Evolutionary conservation across 257 asterid genomes (phyloP).

Genomic region (Nicotiana paniculata): DNA sequence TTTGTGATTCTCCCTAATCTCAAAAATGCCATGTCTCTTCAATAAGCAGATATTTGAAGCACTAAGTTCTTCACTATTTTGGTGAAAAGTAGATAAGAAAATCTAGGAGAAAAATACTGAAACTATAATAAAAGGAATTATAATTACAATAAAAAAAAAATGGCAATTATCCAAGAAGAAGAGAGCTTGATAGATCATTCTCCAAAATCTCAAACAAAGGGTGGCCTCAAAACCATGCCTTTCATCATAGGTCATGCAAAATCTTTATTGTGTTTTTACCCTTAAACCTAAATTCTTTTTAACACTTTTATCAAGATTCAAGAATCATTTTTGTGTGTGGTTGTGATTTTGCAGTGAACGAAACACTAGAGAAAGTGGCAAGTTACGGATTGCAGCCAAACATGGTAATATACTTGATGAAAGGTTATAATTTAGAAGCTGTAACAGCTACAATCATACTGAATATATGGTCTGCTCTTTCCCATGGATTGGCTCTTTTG

Average conservation of each 20-base stretch:
- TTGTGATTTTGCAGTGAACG: not conserved
- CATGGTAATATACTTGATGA: constrained; percentile 1
- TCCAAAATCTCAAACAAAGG: not conserved
- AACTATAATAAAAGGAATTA: too few species aligned
- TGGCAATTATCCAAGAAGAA: not conserved
- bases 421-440: not conserved
- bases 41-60: not conserved
- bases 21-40: not conserved
- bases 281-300: not conserved
- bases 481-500: constrained; percentile 8
- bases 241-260: constrained; percentile 1
- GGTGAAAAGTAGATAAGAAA: too few species aligned
- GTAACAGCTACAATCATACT: not conserved
- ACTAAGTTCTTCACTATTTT: not conserved
- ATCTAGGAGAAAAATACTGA: not conserved
- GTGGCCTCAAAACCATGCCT: constrained; percentile 6
- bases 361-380: constrained; percentile 1
- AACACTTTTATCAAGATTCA: not conserved
- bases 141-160: not conserved
- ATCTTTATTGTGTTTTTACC: not conserved
- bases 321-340: not conserved
- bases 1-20: not conserved
- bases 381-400: constrained; percentile 7
- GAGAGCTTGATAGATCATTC: not conserved
- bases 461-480: not conserved